Evolutionary conservation across 495 filamentous ascomycete genomes (phyloP).

Genomic region (Aspergillus coremiiformis): DNA sequence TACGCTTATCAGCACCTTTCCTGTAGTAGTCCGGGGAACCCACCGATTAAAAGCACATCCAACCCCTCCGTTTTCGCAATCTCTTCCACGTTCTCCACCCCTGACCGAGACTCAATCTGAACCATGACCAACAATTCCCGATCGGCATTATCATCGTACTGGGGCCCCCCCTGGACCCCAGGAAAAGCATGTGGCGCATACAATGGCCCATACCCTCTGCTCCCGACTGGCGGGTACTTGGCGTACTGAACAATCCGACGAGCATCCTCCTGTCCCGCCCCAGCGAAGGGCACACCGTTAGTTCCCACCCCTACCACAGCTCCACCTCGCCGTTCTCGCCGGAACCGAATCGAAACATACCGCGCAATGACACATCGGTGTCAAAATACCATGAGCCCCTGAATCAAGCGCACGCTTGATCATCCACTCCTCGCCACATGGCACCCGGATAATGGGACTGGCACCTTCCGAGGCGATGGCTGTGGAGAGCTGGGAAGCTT

Average conservation of each 20-base stretch:
- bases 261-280: slow-evolving; percentile 42
- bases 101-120: slow-evolving; percentile 43
- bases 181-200: slow-evolving; percentile 42
- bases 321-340: too few relatives aligned
- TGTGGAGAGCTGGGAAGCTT: slow-evolving; percentile 18
- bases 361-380: slow-evolving; percentile 32
- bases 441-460: slow-evolving; percentile 60
- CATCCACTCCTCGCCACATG: slow-evolving; percentile 61
- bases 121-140: slow-evolving; percentile 31
- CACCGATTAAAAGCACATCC: slow-evolving; percentile 38
- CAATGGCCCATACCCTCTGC: slow-evolving; percentile 60
- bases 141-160: slow-evolving; percentile 33
- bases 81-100: slow-evolving; percentile 43
- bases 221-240: slow-evolving; percentile 61
- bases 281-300: not conserved
- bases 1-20: not conserved
- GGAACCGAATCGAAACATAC: slow-evolving; percentile 12
- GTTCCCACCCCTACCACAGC: too few relatives aligned
- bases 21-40: not conserved
- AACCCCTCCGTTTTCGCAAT: slow-evolving; percentile 41
- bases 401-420: slow-evolving; percentile 67
- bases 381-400: slow-evolving; percentile 57
- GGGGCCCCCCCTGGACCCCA: slow-evolving; percentile 25
- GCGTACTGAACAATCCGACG: slow-evolving; percentile 50
- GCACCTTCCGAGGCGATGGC: slow-evolving; percentile 59